These are phyloP conservation scores for Pythium guiyangense DNA, from an alignment of 352 stramenopile genomes.

Conservation along the genomic window DNA sequence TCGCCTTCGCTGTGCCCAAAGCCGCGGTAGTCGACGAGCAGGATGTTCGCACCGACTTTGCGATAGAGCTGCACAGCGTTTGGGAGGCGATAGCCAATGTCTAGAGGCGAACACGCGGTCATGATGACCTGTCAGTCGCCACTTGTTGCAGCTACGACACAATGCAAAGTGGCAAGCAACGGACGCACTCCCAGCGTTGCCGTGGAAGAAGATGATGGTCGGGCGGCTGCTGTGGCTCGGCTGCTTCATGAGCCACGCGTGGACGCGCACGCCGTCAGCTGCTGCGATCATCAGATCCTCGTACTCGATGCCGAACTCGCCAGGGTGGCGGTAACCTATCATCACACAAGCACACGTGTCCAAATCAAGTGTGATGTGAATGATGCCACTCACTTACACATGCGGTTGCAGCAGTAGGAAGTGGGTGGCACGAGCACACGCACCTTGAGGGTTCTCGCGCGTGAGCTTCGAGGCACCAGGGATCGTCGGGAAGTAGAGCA, in stretches of 20 bases:
- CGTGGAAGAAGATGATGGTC: slow-evolving; percentile 95
- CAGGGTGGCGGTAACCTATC: slow-evolving; percentile 84
- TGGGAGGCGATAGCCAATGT: slow-evolving; percentile 92
- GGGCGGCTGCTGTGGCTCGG: slow-evolving; percentile 38
- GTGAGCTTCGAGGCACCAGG: slow-evolving; percentile 75
- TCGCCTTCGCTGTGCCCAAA: slow-evolving; percentile 90
- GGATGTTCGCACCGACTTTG: slow-evolving; percentile 85
- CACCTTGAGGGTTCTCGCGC: slow-evolving; percentile 74
- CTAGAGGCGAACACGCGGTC: too few species aligned
- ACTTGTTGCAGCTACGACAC: background rate
- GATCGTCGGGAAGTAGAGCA: slow-evolving; percentile 83
- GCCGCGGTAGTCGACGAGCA: slow-evolving; percentile 94
- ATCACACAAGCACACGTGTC: background rate
- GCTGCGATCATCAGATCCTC: slow-evolving; percentile 87
- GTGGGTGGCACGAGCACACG: background rate
- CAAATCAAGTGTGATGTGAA: too few species aligned
- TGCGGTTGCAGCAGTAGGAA: background rate
- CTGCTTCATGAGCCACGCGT: slow-evolving; percentile 92
- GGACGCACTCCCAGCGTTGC: slow-evolving; percentile 89
- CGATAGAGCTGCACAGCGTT: slow-evolving; percentile 90
- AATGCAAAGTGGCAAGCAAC: background rate
- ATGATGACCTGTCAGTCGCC: background rate
- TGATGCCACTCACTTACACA: too few species aligned
- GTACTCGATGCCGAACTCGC: slow-evolving; percentile 86
- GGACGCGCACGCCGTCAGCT: slow-evolving; percentile 80